phyloP scores from a whole-genome alignment of 306 rosid species.

The Castanea sativa region DNA sequence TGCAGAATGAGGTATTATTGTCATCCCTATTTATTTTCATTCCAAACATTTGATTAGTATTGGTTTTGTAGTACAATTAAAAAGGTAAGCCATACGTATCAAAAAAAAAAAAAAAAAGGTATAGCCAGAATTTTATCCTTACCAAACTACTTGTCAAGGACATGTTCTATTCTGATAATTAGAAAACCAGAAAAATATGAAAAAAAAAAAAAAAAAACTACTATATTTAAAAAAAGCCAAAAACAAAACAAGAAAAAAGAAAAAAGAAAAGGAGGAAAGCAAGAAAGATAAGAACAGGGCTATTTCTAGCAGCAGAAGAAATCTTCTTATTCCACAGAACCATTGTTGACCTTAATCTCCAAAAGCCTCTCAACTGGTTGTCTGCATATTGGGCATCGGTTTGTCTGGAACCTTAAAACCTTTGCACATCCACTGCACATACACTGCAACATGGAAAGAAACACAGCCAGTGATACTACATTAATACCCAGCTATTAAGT shows the following conservation, averaged over 20 bases:
- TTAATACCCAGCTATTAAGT: not conserved
- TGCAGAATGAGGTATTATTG: no score
- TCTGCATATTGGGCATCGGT: slow-evolving; percentile 94
- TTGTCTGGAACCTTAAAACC: slow-evolving; percentile 84
- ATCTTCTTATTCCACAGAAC: slow-evolving; percentile 52
- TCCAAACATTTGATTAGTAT: no score
- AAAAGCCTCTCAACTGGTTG: slow-evolving; percentile 95
- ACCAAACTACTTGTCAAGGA: slow-evolving; percentile 28
- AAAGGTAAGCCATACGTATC: slow-evolving; percentile 27
- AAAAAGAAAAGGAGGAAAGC: not conserved
- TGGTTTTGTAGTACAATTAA: not conserved
- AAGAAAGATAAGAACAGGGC: slow-evolving; percentile 34
- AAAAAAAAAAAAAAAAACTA: slow-evolving; percentile 10
- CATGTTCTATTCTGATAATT: slow-evolving; percentile 31
- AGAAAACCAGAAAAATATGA: slow-evolving; percentile 18
- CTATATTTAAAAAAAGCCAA: no score
- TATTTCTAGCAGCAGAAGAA: slow-evolving; percentile 17
- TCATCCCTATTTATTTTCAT: no score
- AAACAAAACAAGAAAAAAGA: slow-evolving; percentile 13
- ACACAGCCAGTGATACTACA: slow-evolving; percentile 3
- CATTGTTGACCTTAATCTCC: slow-evolving; percentile 79
- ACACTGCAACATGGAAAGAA: slow-evolving; percentile 56
- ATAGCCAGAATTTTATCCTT: slow-evolving; percentile 31
- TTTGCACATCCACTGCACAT: slow-evolving; percentile 94
- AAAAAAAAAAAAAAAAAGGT: slow-evolving; percentile 8